Evolutionary conservation across 2,329 filamentous ascomycete species (phyloP), one percentile per base, ranked within the genome.

Genomic region (Apiospora arundinis): DNA sequence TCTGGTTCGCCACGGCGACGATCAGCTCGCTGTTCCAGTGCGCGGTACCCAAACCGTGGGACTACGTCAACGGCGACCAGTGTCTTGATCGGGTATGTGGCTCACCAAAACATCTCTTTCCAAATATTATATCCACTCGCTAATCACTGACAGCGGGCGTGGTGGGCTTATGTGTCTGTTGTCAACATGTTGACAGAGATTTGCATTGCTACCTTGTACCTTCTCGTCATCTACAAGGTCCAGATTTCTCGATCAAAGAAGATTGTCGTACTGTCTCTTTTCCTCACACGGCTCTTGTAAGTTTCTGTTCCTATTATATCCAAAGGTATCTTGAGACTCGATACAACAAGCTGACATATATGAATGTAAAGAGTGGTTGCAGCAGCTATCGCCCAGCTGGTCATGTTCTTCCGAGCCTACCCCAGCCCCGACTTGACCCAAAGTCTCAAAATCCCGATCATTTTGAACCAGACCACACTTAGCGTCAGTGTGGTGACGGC

Each of bases 21-120:
- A 56, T 76, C 21, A 70, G 56, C 16, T 71, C 70, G 3, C 69
- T 77, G 7, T 77, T 77, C 44, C 74, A 76, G 69, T 76, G 76
- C 42, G 70, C 69, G 2, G 25, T 75, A 23, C 76, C 75, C 2
- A 69, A 69, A 12, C 75, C 76, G 7, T 77, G 76, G 76, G 71
- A 77, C n/a, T 76, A 73, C 69, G 7, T 76, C 25, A 44, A 75
- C 68, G 67, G 70, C 14, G 37, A 67, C 21, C 70, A 23, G 16
- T 76, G 75, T 12, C 70, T 77, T 25, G 67, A 77, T 32, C 72
- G 73, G 60, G 76, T 76, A 71, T 6, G 48, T 52, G 8, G 9
- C 7, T 28, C n/a, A 25, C 3, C 14, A 28, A 23, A 12, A 14
- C 48, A 25, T 42, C 9, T 46, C 44, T 46, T 46, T 6, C 12